A percentile compares a stretch with the other conserved stretches of the same genome.
These are phyloP conservation scores for Spirogloea muscicola DNA, from an alignment of 139 green algal species.

Conservation along the genomic window DNA sequence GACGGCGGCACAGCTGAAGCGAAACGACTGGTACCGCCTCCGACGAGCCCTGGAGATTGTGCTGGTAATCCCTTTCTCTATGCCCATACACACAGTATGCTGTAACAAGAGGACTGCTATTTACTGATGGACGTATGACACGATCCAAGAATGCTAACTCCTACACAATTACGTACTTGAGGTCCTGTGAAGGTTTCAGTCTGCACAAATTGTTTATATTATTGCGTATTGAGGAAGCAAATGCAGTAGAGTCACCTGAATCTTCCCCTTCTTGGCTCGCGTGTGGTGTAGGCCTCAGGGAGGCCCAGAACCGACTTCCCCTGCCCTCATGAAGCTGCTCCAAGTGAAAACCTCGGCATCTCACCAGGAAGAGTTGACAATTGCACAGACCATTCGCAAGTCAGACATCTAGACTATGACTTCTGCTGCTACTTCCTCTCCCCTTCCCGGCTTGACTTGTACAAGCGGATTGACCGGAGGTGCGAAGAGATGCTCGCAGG, in stretches of 20 bases:
- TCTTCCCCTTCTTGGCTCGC: no score
- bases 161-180: no score
- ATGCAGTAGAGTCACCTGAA: no score
- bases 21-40: constrained; percentile 91
- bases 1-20: constrained; percentile 44
- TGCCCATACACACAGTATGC: no score
- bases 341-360: neutral
- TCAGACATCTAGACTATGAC: constrained; percentile 34
- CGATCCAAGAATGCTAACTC: no score
- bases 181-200: no score
- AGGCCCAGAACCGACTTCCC: constrained; percentile 1
- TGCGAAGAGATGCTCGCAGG: constrained; percentile 44
- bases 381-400: neutral
- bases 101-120: no score
- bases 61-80: no score
- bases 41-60: constrained; percentile 57
- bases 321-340: neutral
- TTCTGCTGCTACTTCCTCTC: constrained; percentile 47
- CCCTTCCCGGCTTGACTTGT: constrained; percentile 30
- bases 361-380: neutral
- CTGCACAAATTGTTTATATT: no score
- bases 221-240: no score
- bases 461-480: constrained; percentile 27
- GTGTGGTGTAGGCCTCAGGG: no score
- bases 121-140: no score